Conservation (phyloP, 257 asterid species). For the Gardenia jasminoides region DNA sequence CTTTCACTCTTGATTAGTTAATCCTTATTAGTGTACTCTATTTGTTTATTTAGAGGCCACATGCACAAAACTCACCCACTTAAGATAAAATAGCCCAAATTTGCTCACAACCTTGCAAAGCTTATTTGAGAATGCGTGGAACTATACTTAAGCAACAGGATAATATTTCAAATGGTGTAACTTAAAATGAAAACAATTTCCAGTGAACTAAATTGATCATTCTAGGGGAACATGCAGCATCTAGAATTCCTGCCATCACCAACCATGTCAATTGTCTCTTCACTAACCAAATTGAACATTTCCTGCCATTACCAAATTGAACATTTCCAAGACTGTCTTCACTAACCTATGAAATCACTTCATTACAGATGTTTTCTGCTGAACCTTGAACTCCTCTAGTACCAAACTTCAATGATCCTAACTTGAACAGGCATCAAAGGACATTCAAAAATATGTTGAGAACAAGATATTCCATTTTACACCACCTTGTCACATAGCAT, state of each 20-base stretch:
- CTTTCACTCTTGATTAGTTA: background rate
- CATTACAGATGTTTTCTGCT: background rate
- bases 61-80: background rate
- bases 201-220: background rate
- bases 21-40: background rate
- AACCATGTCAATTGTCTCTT: too few relatives aligned
- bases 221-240: constrained; percentile 4
- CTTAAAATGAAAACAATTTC: background rate
- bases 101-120: background rate
- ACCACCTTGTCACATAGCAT: background rate
- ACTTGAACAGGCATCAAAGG: background rate
- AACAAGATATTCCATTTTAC: background rate
- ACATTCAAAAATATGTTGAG: background rate
- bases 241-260: background rate
- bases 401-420: background rate
- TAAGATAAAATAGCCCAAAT: background rate
- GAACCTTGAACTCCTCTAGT: background rate
- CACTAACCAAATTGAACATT: background rate
- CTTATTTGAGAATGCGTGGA: background rate
- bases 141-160: background rate
- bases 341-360: background rate
- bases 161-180: background rate
- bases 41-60: background rate
- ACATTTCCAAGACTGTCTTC: background rate
- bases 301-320: background rate